Base-by-base conservation (phyloP, 116 monocot genomes). In the Thalassia testudinum region DNA sequence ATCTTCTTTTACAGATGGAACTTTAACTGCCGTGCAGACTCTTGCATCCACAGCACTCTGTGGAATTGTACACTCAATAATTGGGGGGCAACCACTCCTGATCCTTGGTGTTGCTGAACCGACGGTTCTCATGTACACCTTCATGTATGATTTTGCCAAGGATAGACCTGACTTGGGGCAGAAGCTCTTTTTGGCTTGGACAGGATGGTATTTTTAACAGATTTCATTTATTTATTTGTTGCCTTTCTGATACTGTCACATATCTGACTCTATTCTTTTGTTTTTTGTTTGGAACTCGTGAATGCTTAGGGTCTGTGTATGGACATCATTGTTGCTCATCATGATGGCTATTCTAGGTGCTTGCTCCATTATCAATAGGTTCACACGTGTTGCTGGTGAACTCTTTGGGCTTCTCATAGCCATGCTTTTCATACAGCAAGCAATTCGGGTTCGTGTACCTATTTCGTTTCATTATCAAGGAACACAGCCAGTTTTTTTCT, bases 361-460 rank as follows among this genome's bases (percentile, higher is more conserved):
- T 49, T 80, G 80, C 52, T 85, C 85, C n/a, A 74, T 85, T 34
- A 85, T 85, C 73, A 85, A 85, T 52, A 66, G 85, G 25, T 80
- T 85, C 49, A 85, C 85, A 5, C 77, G 80, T 24, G 24, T 85
- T 19, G 85, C 85, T 24, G 85, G 85, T 5, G 85, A 85, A 67
- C 64, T 85, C 3, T 85, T 85, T 42, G 85, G 85, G 17, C 50
- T 85, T 14, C 85, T 85, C 21, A 85, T 85, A 48, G 85, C 80
- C 12, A 80, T 85, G 80, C 65, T 85, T 37, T 85, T 85, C 57
- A 85, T 85, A 80, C 85, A 85, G 49, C 85, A 85, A 55, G 85
- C 85, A 40, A 85, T 85, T 44, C 61, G 61, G 52, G 85, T 85
- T 55, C n/a, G n/a, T n/a, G n/a, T n/a, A n/a, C 50, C 16, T 47